phyloP scores from a whole-genome alignment of 2,329 filamentous ascomycete genomes.

The Leptographium galeiforme region DNA sequence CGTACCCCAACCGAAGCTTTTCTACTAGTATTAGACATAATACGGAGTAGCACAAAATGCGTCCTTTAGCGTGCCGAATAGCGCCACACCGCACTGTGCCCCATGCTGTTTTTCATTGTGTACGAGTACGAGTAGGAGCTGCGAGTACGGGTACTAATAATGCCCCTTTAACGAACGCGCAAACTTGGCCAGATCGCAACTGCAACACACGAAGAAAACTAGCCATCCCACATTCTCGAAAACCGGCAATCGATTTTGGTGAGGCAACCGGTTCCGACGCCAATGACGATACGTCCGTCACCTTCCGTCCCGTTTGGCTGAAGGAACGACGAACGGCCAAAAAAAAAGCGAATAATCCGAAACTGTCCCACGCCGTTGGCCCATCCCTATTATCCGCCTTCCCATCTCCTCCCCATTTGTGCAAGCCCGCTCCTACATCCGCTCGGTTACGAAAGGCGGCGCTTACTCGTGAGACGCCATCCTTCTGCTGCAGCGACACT shows the following conservation, averaged over 20 bases:
- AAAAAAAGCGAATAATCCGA: background rate
- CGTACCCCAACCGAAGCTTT: no score
- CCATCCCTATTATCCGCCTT: background rate
- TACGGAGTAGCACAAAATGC: no score
- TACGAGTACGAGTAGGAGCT: no score
- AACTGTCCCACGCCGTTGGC: background rate
- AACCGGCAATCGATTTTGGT: background rate
- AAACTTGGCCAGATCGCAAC: background rate
- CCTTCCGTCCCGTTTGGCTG: background rate
- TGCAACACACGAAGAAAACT: background rate
- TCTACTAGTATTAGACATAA: no score
- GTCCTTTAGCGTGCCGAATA: no score
- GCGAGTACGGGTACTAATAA: no score
- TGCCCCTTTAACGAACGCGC: background rate
- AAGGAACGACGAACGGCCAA: background rate
- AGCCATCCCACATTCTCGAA: background rate
- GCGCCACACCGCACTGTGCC: background rate
- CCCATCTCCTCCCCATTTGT: background rate
- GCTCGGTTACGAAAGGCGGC: background rate
- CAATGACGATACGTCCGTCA: background rate
- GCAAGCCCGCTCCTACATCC: background rate
- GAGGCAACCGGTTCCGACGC: background rate
- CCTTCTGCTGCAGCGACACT: background rate
- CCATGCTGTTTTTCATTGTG: background rate
- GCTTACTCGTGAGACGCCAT: background rate